Base-by-base conservation (phyloP, 1,139 yeast species). In the Trichomonascaceae sp. region DNA sequence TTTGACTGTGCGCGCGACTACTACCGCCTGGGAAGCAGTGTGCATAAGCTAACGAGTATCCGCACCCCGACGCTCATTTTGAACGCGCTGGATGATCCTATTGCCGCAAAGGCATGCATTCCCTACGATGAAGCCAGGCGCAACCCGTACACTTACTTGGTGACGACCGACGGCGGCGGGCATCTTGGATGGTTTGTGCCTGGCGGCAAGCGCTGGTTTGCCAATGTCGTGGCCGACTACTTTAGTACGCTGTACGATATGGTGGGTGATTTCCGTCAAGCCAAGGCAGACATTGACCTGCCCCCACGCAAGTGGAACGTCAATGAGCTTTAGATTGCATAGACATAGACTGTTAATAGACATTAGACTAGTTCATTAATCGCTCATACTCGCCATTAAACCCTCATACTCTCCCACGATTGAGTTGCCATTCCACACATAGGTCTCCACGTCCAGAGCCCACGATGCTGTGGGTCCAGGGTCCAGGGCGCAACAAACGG, bases 1-100 rank as follows among this genome's bases (percentile, higher is more conserved):
- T 84, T 75, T 57, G 65, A 68, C 32, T 65, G 71, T 37, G 84
- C 85, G 2, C 55, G 57, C 39, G 87, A 78, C 38, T 87, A 87
- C 57, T 87, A 87, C 53, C 60, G 75, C 38, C 64, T 62, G 8
- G 89, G 74, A 0, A 71, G 87, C 13, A 75, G 93, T 1, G 65
- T 71, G 6, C 66, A 67, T 41, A 63, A 76, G 35, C 52, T 81
- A 17, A 57, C 62, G 16, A 53, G 65, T 26, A 69, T 84, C 36
- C 61, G 68, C 29, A 71, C 78, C 2, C 96, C 96, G 16, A 59
- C 75, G 4, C 57, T 87, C 34, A 67, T 76, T 15, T 59, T 87
- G 31, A 74, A 75, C 49, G 67, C 96, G 1, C 56, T 65, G 16
- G 96, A 87, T 53, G 97, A 87, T 52, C 96, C 96, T 3, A 74